These are phyloP conservation scores for Mollisia scopiformis DNA, from an alignment of 2,329 filamentous ascomycete species.

Conservation along the genomic window DNA sequence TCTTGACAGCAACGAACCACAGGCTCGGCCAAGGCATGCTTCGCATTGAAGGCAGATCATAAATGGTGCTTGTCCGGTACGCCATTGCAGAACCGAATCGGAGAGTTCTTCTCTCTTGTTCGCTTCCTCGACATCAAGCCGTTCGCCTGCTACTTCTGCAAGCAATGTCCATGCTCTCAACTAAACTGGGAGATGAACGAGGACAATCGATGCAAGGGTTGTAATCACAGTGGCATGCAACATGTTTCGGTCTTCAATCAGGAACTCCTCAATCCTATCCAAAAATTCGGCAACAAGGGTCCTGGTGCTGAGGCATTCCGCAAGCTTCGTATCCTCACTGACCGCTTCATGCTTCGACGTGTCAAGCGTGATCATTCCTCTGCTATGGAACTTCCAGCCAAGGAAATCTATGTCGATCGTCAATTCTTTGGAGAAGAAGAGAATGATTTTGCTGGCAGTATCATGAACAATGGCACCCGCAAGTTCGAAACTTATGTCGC, in stretches of 20 bases:
- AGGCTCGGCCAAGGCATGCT: slow-evolving; percentile 92
- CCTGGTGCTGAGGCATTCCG: slow-evolving; percentile 71
- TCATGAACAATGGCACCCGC: slow-evolving; percentile 89
- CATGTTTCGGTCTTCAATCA: slow-evolving; percentile 88
- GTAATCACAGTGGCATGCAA: slow-evolving; percentile 58
- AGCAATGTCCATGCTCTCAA: slow-evolving; percentile 77
- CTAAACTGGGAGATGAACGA: slow-evolving; percentile 83
- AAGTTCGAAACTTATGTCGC: slow-evolving; percentile 96
- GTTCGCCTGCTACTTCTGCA: slow-evolving; percentile 94
- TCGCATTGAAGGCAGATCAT: slow-evolving; percentile 83
- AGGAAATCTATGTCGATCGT: slow-evolving; percentile 88
- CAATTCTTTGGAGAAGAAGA: slow-evolving; percentile 98
- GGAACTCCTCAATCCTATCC: slow-evolving; percentile 86
- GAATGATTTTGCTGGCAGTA: slow-evolving; percentile 91
- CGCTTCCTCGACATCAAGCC: slow-evolving; percentile 88
- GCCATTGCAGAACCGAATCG: slow-evolving; percentile 94
- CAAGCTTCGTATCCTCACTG: slow-evolving; percentile 86
- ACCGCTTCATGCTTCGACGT: slow-evolving; percentile 92
- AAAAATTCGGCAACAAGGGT: slow-evolving; percentile 61
- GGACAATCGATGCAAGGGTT: slow-evolving; percentile 70
- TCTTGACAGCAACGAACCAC: slow-evolving; percentile 70
- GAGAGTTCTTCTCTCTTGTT: slow-evolving; percentile 93
- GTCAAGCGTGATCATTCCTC: slow-evolving; percentile 93
- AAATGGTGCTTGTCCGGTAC: slow-evolving; percentile 97
- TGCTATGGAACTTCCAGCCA: slow-evolving; percentile 94